phyloP scores from a whole-genome alignment of 2,329 filamentous ascomycete species.

The Sphaerulina musiva region DNA sequence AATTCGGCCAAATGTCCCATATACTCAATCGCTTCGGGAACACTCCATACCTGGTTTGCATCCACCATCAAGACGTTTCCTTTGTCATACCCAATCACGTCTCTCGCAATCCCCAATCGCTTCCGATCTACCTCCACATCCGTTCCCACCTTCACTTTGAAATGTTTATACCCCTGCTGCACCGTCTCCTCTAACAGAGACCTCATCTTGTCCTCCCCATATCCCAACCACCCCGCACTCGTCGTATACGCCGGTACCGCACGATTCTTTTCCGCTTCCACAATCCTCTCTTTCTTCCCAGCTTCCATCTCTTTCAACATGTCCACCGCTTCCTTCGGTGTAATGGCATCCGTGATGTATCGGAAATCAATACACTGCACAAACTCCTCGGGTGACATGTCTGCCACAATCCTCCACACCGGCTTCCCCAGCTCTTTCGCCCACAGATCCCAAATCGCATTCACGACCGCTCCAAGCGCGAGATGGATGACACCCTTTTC shows the following conservation, averaged over 20 bases:
- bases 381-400: slow-evolving; percentile 83
- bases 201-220: slow-evolving; percentile 81
- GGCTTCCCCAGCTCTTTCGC: slow-evolving; percentile 79
- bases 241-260: slow-evolving; percentile 91
- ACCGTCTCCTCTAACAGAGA: slow-evolving; percentile 66
- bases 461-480: slow-evolving; percentile 75
- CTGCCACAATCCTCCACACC: slow-evolving; percentile 81
- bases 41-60: slow-evolving; percentile 85
- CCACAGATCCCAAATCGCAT: slow-evolving; percentile 94
- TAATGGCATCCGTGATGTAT: slow-evolving; percentile 91
- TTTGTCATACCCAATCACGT: slow-evolving; percentile 73
- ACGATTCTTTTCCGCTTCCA: slow-evolving; percentile 63
- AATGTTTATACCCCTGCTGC: slow-evolving; percentile 69
- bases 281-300: slow-evolving; percentile 64
- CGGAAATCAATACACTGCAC: slow-evolving; percentile 87
- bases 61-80: slow-evolving; percentile 88
- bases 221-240: slow-evolving; percentile 85
- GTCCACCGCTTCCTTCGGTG: slow-evolving; percentile 70
- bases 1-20: slow-evolving; percentile 78
- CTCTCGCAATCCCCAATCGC: slow-evolving; percentile 65
- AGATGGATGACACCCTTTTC: slow-evolving; percentile 94
- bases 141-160: slow-evolving; percentile 84
- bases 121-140: slow-evolving; percentile 64
- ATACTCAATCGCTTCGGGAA: slow-evolving; percentile 80
- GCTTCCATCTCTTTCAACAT: slow-evolving; percentile 60